phyloP scores from a whole-genome alignment of 1,284 basidiomycete species.

The Trichosporon sp. region DNA sequence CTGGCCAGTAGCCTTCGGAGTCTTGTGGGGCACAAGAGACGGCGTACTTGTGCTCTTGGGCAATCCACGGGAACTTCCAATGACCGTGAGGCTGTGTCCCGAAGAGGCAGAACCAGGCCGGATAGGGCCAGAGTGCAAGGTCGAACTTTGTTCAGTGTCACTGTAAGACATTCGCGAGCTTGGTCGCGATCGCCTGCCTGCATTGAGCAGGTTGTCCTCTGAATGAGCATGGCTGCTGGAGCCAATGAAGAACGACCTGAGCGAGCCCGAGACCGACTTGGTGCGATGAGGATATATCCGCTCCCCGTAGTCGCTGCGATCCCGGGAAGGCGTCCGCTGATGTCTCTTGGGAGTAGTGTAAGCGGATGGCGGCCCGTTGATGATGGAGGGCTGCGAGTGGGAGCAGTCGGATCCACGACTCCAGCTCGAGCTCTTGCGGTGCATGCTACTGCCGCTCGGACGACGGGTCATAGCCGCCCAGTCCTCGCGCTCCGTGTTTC shows the following conservation, averaged over 20 bases:
- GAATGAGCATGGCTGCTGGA: not conserved
- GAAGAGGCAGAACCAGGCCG: not conserved
- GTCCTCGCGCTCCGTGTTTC: conserved; percentile 21
- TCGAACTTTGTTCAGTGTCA: not conserved
- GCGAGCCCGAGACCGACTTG: conserved; percentile 13
- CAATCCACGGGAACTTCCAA: not conserved
- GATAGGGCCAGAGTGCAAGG: not conserved
- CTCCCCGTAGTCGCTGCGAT: not conserved
- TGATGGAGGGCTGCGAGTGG: conserved; percentile 1
- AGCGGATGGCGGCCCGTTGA: not conserved
- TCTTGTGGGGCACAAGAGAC: not conserved
- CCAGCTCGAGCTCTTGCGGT: conserved; percentile 7
- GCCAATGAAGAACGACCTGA: conserved; percentile 13
- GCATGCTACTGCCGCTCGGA: conserved; percentile 2
- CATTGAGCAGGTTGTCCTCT: not conserved
- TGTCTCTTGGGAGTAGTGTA: not conserved
- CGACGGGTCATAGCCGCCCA: conserved; percentile 17
- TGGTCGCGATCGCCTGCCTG: not conserved
- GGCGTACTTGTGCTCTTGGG: not conserved
- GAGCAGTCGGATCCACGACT: conserved; percentile 5
- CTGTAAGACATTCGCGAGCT: not conserved
- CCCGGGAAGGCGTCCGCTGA: not conserved
- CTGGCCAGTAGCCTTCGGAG: not conserved
- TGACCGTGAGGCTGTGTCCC: not conserved
- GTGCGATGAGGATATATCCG: conserved; percentile 2